Percentiles rank a stretch among this genome's conserved stretches.
These are phyloP conservation scores for Anisodus acutangulus DNA, from an alignment of 257 asterid genomes.

Conservation along the genomic window DNA sequence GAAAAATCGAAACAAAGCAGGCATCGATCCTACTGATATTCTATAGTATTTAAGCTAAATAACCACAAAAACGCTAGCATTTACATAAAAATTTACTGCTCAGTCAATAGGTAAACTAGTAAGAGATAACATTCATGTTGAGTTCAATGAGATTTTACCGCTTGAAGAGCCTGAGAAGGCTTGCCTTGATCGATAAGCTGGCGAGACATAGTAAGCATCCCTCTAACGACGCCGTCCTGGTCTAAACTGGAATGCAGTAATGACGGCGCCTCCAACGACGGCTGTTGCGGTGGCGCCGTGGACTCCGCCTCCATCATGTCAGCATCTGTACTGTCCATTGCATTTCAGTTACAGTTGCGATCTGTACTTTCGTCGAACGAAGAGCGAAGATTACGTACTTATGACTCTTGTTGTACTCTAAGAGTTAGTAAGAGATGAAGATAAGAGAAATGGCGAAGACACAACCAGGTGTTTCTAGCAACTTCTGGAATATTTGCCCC, in stretches of 20 bases:
- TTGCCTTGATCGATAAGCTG: conserved; percentile 71
- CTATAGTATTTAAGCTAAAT: not conserved
- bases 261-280: conserved; percentile 34
- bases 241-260: conserved; percentile 37
- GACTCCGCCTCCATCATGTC: conserved; percentile 82
- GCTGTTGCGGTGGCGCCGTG: conserved; percentile 35
- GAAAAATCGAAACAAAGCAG: no score
- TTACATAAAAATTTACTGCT: not conserved
- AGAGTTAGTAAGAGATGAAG: not conserved
- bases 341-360: conserved; percentile 40
- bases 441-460: conserved; percentile 12
- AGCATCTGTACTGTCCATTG: conserved; percentile 64
- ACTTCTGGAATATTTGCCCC: conserved; percentile 37
- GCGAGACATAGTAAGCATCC: conserved; percentile 73
- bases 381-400: not conserved
- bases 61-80: not conserved
- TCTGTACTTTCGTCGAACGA: conserved; percentile 4
- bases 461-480: conserved; percentile 55
- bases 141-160: conserved; percentile 47
- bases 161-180: conserved; percentile 92
- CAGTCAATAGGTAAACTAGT: not conserved
- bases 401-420: not conserved
- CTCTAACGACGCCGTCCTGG: conserved; percentile 50
- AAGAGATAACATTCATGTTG: not conserved
- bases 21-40: not conserved